A percentile compares a stretch with the other conserved stretches of the same genome.
Conservation (phyloP, 2,329 filamentous ascomycete species). For the Epichloe sylvatica region DNA sequence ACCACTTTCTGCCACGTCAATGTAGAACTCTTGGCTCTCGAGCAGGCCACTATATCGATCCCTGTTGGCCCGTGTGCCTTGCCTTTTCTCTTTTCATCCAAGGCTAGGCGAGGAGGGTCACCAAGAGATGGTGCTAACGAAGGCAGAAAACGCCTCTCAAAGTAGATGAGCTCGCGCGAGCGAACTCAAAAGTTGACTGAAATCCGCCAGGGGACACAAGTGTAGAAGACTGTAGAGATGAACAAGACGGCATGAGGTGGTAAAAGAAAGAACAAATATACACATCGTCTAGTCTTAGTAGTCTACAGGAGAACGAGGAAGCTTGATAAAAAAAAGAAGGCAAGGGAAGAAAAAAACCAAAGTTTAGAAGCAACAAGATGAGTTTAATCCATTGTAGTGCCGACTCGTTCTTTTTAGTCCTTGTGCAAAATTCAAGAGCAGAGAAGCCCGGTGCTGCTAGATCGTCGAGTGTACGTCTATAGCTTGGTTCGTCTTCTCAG, state of each 20-base stretch:
- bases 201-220: not conserved
- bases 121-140: not conserved
- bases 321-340: not conserved
- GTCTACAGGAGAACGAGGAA: not conserved
- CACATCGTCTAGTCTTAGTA: not conserved
- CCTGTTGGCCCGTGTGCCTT: not conserved
- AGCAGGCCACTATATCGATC: not conserved
- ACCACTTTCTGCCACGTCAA: not conserved
- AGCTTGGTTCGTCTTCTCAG: slow-evolving; percentile 11
- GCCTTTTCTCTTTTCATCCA: not conserved
- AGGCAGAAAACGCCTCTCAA: not conserved
- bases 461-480: slow-evolving; percentile 11
- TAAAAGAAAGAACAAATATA: not conserved
- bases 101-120: not conserved
- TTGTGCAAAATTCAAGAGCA: not conserved
- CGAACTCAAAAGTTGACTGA: not conserved
- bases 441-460: not conserved
- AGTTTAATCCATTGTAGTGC: not conserved
- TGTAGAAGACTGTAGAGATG: not conserved
- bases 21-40: not conserved
- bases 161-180: not conserved
- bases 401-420: not conserved
- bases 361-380: not conserved
- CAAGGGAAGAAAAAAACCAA: not conserved
- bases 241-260: not conserved